Conservation (phyloP, 1,284 basidiomycete genomes). For the Tilletia indica region DNA sequence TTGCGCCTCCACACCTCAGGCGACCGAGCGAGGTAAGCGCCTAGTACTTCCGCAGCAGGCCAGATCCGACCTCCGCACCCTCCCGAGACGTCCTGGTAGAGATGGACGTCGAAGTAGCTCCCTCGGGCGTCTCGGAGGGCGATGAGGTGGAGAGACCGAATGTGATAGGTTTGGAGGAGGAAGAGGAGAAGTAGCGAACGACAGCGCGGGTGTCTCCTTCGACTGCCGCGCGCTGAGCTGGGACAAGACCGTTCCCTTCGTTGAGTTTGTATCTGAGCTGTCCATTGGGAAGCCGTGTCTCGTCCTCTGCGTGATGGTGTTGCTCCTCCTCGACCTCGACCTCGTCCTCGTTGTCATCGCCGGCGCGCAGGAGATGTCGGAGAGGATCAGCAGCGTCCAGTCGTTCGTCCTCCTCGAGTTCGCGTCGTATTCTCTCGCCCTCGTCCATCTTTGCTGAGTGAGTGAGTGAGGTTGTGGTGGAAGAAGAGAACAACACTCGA, state of each 20-base stretch:
- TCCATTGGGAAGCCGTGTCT: background rate
- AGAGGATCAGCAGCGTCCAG: slow-evolving; percentile 67
- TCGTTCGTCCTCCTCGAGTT: slow-evolving; percentile 56
- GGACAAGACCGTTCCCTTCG: slow-evolving; percentile 56
- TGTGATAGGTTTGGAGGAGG: background rate
- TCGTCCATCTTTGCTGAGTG: background rate
- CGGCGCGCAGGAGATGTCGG: slow-evolving; percentile 63
- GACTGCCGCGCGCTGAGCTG: slow-evolving; percentile 64
- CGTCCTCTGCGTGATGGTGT: background rate
- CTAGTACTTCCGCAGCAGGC: slow-evolving; percentile 81
- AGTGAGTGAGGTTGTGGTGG: too few species aligned
- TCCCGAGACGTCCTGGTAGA: slow-evolving; percentile 72
- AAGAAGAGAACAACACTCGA: too few species aligned
- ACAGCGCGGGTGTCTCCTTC: slow-evolving; percentile 30
- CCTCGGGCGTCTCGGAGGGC: background rate
- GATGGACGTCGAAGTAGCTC: slow-evolving; percentile 52
- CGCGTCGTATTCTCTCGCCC: slow-evolving; percentile 17
- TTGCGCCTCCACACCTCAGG: background rate
- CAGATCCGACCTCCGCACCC: slow-evolving; percentile 89
- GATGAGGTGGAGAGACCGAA: background rate
- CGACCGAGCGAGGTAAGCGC: slow-evolving; percentile 34
- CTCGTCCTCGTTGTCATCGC: slow-evolving; percentile 19
- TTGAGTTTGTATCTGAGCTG: slow-evolving; percentile 18
- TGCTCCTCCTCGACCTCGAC: background rate
- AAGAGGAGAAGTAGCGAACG: slow-evolving; percentile 37